These are phyloP conservation scores for Setaria italica DNA, from an alignment of 202 grass and related monocot genomes.

Conservation along the genomic window DNA sequence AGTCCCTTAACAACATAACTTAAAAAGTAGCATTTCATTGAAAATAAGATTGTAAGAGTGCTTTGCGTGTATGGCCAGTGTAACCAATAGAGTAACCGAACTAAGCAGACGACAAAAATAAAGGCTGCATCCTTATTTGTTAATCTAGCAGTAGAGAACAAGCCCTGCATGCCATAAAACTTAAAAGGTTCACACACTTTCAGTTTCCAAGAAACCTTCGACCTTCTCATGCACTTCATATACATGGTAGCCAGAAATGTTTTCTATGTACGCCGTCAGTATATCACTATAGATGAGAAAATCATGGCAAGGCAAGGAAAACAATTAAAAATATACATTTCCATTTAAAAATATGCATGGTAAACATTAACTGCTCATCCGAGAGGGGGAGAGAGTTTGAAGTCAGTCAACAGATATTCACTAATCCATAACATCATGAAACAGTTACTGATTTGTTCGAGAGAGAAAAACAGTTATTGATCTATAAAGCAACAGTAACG, in stretches of 20 bases:
- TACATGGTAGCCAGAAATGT: neutral
- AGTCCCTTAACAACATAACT: conserved; percentile 6
- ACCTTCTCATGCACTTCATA: neutral
- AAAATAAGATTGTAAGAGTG: neutral
- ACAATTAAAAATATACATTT: neutral
- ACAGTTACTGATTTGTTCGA: neutral
- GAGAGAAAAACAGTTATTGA: neutral
- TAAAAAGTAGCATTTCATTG: conserved; percentile 2
- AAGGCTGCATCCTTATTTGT: neutral
- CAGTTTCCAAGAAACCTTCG: neutral
- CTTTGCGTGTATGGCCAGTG: neutral
- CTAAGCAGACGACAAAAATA: conserved; percentile 6
- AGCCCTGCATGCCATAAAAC: neutral
- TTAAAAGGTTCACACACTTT: neutral
- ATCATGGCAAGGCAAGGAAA: neutral
- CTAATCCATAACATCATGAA: neutral
- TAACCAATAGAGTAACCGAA: neutral
- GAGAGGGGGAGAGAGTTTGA: neutral
- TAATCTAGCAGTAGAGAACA: neutral
- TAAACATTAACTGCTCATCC: neutral
- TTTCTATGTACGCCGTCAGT: neutral
- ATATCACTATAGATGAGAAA: neutral
- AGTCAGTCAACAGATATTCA: neutral
- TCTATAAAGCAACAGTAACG: neutral
- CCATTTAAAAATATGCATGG: neutral